Base-by-base conservation (phyloP, 148 eudicot genomes). In the Pouteria glomerata region DNA sequence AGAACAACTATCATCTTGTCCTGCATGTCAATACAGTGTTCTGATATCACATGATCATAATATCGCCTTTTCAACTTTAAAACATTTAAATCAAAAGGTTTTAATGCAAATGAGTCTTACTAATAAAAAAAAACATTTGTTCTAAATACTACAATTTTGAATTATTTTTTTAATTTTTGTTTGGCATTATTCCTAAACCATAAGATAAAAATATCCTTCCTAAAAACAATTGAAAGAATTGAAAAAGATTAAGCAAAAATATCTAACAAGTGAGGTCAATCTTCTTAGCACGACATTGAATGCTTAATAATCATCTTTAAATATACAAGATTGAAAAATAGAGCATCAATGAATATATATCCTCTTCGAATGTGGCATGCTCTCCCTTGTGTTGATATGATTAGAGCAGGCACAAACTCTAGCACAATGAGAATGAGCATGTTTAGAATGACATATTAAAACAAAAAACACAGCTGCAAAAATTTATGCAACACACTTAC, bases 1-100 rank as follows among this genome's bases (percentile, higher is more conserved):
- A 95, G 89, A 34, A 95, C 98, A 45, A 91, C 72, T 14, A 95
- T 97, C 82, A 76, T 74, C 76, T 63, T 82, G 71, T 84, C 90
- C 96, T 95, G 87, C 82, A 82, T 12, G 33, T 51, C 75, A 57
- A 63, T 35, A 57, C 11, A 24, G 34, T 31, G 57, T 39, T 29
- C 63, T 33, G 12, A 67, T 61, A 31, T 26, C 8, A 45, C 3
- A 48, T 34, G 27, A 62, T 37, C 48, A 27, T 21, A 12, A 27
- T 19, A 66, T 10, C 14, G 41, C 53, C 33, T 27, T 47, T 67
- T 56, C 35, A 61, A 24, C 24, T 68, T 24, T 35, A 30, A 44
- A 55, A 69, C 66, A 35, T 1, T 26, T 27, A 8, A 76, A 3
- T 33, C 47, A 14, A 30, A 69, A 19, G 29, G 51, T 1, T 64